These are phyloP conservation scores for Corymbia citriodora DNA, from an alignment of 441 rosid species.

Conservation along the genomic window DNA sequence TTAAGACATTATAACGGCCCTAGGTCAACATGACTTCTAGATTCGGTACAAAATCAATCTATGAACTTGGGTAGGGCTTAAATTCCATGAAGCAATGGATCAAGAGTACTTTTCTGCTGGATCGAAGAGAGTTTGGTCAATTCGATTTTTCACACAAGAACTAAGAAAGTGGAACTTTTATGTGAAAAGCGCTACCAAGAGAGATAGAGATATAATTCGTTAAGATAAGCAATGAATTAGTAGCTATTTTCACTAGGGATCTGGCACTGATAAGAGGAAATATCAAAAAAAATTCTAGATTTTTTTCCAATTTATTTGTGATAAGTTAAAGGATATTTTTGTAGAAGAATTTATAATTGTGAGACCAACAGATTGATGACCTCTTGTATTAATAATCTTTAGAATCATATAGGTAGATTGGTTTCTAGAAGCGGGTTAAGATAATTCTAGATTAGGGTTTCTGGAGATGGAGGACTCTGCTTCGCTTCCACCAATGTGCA, in stretches of 20 bases:
- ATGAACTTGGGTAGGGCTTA: neutral
- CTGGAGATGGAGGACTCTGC: neutral
- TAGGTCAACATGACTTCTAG: neutral
- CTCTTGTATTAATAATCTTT: neutral
- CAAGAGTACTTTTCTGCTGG: neutral
- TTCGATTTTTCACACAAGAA: neutral
- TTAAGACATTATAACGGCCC: neutral
- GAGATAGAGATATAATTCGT: neutral
- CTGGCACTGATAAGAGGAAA: neutral
- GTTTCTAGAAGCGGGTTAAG: neutral
- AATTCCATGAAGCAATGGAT: neutral
- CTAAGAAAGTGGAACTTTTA: fast-evolving
- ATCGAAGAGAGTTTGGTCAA: neutral
- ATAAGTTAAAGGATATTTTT: neutral
- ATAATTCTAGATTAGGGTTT: neutral
- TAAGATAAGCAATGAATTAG: neutral
- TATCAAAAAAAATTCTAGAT: fast-evolving
- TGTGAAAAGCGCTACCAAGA: neutral
- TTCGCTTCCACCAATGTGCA: neutral
- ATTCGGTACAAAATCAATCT: neutral
- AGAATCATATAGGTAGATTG: neutral
- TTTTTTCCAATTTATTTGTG: neutral
- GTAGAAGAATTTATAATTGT: neutral
- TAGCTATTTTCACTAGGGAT: no score
- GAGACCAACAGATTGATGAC: neutral